Evolutionary conservation across 257 asterid species (phyloP).

Genomic region (Salvia rosmarinus): DNA sequence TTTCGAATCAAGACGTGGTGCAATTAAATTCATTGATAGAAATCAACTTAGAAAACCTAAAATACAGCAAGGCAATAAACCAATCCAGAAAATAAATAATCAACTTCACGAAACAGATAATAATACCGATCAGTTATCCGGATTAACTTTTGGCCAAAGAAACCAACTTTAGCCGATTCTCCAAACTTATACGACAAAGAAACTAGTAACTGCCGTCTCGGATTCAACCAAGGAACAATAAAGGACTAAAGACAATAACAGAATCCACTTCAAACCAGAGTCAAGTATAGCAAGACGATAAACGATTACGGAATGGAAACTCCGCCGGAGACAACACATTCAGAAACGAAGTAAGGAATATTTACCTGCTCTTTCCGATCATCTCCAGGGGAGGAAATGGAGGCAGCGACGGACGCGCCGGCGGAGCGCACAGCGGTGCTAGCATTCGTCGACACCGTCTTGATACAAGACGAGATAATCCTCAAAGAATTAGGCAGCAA

Average conservation of each 20-base stretch:
- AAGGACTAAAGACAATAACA: slow-evolving; percentile 13
- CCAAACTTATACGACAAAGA: slow-evolving; percentile 3
- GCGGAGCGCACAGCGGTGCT: slow-evolving; percentile 77
- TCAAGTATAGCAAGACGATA: slow-evolving; percentile 23
- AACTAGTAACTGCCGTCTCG: slow-evolving; percentile 27
- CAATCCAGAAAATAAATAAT: slow-evolving; percentile 1
- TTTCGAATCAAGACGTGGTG: slow-evolving; percentile 7
- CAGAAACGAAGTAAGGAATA: slow-evolving; percentile 7
- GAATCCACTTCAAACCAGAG: slow-evolving; percentile 8
- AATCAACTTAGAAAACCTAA: neutral
- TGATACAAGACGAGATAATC: slow-evolving; percentile 72
- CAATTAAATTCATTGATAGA: neutral
- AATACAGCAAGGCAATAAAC: slow-evolving; percentile 15
- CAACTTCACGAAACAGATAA: slow-evolving; percentile 12
- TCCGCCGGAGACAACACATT: slow-evolving; percentile 19
- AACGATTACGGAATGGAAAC: neutral
- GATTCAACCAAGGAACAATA: slow-evolving; percentile 30
- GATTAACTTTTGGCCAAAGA: slow-evolving; percentile 21
- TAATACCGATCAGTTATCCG: neutral
- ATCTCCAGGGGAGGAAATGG: slow-evolving; percentile 57
- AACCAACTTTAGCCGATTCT: slow-evolving; percentile 1
- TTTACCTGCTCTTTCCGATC: slow-evolving; percentile 77
- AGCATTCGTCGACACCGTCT: slow-evolving; percentile 75
- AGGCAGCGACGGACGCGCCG: slow-evolving; percentile 69
- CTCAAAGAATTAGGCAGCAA: slow-evolving; percentile 70